phyloP scores from a whole-genome alignment of 345 rosid genomes.

The Mercurialis annua region DNA sequence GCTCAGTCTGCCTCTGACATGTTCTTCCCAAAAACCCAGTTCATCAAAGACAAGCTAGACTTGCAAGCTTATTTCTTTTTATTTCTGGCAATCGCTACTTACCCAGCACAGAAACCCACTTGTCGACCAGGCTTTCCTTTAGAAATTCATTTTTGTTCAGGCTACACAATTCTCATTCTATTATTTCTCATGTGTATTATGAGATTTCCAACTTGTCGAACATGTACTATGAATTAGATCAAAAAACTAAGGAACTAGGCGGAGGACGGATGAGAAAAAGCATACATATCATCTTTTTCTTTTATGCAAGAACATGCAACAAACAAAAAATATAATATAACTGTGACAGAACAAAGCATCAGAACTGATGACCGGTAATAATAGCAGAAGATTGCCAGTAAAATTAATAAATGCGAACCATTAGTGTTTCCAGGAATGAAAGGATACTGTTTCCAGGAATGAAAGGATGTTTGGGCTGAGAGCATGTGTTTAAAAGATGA shows the following conservation, averaged over 20 bases:
- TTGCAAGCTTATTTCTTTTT: neutral
- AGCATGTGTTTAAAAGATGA: neutral
- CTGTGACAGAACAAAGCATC: no score
- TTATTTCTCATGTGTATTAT: neutral
- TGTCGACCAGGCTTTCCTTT: neutral
- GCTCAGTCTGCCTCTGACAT: no score
- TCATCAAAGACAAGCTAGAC: neutral
- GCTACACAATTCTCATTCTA: neutral
- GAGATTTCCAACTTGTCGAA: neutral
- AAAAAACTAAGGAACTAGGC: neutral
- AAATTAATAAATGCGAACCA: neutral
- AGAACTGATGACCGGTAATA: neutral
- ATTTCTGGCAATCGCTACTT: neutral
- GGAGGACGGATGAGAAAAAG: neutral
- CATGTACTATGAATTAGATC: neutral
- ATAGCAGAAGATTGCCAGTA: neutral
- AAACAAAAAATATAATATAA: neutral
- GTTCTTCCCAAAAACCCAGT: neutral
- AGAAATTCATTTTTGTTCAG: constrained; percentile 1
- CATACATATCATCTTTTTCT: neutral
- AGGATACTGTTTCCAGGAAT: no score
- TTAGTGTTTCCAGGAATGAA: no score
- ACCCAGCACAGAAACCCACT: neutral
- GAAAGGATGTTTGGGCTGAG: neutral
- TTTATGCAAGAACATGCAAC: neutral